Percentiles rank a stretch among this genome's conserved stretches.
phyloP scores from a whole-genome alignment of 73 alveolate genomes.

The Tetrahymena thermophila region DNA sequence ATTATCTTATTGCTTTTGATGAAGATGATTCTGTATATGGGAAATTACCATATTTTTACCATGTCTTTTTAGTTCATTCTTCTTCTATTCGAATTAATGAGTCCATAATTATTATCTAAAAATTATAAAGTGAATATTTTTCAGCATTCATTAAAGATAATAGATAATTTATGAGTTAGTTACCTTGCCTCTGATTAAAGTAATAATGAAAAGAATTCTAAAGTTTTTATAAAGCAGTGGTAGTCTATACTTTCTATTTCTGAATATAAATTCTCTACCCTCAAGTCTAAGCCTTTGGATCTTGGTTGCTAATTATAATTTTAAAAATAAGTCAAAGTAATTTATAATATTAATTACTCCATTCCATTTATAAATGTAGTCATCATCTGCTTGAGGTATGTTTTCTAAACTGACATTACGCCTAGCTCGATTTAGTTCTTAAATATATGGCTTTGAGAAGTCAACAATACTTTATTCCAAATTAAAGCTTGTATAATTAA shows the following conservation, averaged over 20 bases:
- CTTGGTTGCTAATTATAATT: not conserved
- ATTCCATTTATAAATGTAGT: not conserved
- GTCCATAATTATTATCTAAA: not conserved
- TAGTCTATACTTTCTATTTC: not conserved
- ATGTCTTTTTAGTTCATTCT: not conserved
- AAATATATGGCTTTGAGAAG: not conserved
- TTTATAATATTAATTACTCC: not conserved
- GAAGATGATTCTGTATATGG: not conserved
- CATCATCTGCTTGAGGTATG: not conserved
- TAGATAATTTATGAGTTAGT: too few relatives aligned
- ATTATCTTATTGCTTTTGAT: not conserved
- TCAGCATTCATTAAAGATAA: too few relatives aligned
- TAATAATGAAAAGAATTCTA: not conserved
- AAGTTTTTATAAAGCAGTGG: not conserved
- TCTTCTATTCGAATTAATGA: not conserved
- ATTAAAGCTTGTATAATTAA: not conserved
- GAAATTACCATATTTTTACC: not conserved
- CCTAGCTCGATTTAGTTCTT: not conserved
- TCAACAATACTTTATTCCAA: not conserved
- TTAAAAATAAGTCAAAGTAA: not conserved
- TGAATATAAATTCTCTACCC: not conserved
- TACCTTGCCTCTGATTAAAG: not conserved
- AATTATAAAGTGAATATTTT: not conserved
- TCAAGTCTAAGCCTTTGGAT: not conserved
- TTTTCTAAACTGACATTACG: not conserved